Base-by-base conservation (phyloP, 345 rosid species). In the Moringa oleifera region DNA sequence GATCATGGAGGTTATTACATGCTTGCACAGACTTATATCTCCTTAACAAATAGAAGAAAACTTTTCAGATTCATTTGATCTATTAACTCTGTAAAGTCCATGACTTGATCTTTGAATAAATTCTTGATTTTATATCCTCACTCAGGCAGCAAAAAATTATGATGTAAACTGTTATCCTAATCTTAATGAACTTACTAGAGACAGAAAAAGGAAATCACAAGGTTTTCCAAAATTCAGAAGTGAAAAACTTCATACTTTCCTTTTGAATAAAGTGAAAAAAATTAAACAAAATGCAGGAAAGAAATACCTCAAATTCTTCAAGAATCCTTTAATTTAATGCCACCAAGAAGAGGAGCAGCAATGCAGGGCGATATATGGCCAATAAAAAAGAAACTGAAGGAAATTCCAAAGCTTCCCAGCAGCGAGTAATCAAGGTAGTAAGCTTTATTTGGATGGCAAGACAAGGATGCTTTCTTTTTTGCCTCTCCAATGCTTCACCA, bases 401-500 rank as follows among this genome's bases (percentile, higher is more conserved):
- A 67, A 51, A 61, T 53, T 66, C 77, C 57, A 71, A 75, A 67
- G 74, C 56, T 68, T 61, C 70, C 65, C 41, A 41, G 58, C 64
- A 25, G 62, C 64, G 78, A 62, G 70, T 71, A 36, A 64, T 62
- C 57, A 72, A 79, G 77, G 61, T 22, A 51, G 41, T 25, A 73
- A 63, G 55, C 67, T 72, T 76, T 64, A 47, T 74, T 75, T 69
- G 68, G 68, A 59, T 77, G 75, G 64, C 74, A 79, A 80, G 80
- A 75, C 25, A 78, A 60, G 68, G 64, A 58, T 80, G 17, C 59
- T 72, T 25, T 65, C 70, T n/a, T 61, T 70, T 71, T 69, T 66
- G 52, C 50, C 63, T 28, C 69, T 28, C 36, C 47, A 67, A 69
- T 70, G 67, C 72, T 60, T 18, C 53, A 64, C 53, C 56, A 51